Evolutionary conservation across 306 rosid species (phyloP), one percentile per base, ranked within the genome.

Genomic region (Trifolium repens): DNA sequence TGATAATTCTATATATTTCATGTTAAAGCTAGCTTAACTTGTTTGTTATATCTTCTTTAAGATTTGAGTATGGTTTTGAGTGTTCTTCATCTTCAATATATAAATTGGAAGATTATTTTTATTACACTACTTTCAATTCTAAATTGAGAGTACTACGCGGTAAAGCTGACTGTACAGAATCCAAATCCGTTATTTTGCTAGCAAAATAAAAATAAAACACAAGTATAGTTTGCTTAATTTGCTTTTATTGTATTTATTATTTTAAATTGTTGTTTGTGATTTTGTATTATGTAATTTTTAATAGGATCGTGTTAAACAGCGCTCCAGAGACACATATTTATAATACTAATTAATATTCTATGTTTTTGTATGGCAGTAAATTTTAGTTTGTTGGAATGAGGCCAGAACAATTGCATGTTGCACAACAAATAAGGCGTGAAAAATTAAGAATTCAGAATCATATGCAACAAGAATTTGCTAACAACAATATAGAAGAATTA

Each of bases 341-440:
- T 50, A n/a, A 1, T 15, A n/a, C n/a, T n/a, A n/a, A n/a, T n/a
- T n/a, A 1, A 4, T 49, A 5, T 50, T 50, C n/a, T 50, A 2
- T 50, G 57, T 50, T 14, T 49, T 52, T 52, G 7, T n/a, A 8
- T 53, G 59, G 11, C 26, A 53, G 59, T 8, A 17, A 53, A 53
- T 7, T 7, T 50, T 4, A n/a, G 9, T 22, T 26, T 57, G 62
- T 55, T 59, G 94, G 88, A 83, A 87, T 81, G 89, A 84, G 93
- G 76, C 92, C 85, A 6, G 97, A 92, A 3, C 35, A 57, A 79
- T 79, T 87, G 19, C 99, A 94, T 78, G 96, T 92, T 11, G 96
- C 97, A 42, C 99, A 90, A 66, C 97, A 92, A 85, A 83, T 89
- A 55, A 88, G 99, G 77, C 93, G 97, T 1, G 93, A 89, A 30